Evolutionary conservation across 2,329 filamentous ascomycete species (phyloP), one percentile per base, ranked within the genome.

Genomic region (Pseudocercospora cruenta): DNA sequence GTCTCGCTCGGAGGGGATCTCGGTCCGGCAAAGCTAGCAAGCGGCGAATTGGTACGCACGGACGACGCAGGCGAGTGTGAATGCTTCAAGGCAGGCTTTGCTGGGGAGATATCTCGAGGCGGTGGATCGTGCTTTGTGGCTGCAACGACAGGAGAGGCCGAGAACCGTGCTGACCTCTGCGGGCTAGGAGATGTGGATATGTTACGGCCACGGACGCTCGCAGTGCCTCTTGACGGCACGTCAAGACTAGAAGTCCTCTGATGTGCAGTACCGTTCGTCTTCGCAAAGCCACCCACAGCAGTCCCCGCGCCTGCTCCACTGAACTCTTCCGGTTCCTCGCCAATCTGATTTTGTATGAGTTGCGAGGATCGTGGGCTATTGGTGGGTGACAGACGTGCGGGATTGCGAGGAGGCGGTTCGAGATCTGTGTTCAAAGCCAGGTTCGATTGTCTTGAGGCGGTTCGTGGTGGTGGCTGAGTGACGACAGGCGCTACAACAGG

Each of bases 71-170:
- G 87, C 1, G 82, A 83, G 12, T 60, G 58, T 26, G 60, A 69
- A 31, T 88, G 83, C 75, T 94, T 94, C 68, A 94, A 75, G 1
- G 91, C 91, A 1, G 91, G 93, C 76, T 94, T 94, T 54, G 88
- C 88, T 9, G 91, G 91, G 0, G 91, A 93, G 10, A 91, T 81
- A 4, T 91, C 92, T 57, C 91, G 85, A 31, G 87, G 82, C 22
- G 90, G 88, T 5, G 91, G 91, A 62, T 88, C 85, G 74, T 94
- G 91, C 68, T 84, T 88, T 28, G 90, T 82, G 1, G 84, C 79
- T 24, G 84, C 81, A 6, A 86, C 84, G 36, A 87, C 84, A 16
- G 86, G 81, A 7, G 84, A 82, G 9, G 84, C 75, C 1, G 87
- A 87, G 76, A 93, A 93, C 72, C 87, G 90, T 12, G 91, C 87